Evolutionary conservation across 2,329 filamentous ascomycete species (phyloP).

Genomic region (Colletotrichum orbiculare): DNA sequence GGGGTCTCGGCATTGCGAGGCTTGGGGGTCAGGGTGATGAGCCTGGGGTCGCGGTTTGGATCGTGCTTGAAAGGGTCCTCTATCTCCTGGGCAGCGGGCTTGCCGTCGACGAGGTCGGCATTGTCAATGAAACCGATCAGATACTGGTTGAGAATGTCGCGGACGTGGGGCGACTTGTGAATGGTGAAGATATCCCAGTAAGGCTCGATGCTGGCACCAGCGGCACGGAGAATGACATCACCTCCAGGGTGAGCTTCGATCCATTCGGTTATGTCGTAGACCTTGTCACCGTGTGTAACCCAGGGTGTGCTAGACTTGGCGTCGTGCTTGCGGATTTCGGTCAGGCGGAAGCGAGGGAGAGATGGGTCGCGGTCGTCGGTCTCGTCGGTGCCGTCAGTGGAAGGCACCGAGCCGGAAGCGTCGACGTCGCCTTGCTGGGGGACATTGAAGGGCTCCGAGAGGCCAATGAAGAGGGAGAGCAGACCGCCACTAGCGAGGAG

Average conservation of each 20-base stretch:
- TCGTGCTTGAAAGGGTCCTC: conserved; percentile 71
- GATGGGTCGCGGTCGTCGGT: conserved; percentile 50
- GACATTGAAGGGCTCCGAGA: conserved; percentile 33
- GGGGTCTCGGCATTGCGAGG: conserved; percentile 73
- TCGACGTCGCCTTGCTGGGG: conserved; percentile 22
- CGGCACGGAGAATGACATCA: conserved; percentile 74
- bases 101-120: conserved; percentile 68
- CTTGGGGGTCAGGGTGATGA: conserved; percentile 63
- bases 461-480: conserved; percentile 34
- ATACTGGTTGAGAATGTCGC: conserved; percentile 73
- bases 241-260: conserved; percentile 73
- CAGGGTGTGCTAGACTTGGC: conserved; percentile 65
- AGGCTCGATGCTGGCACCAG: conserved; percentile 71
- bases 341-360: conserved; percentile 61
- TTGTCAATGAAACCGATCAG: conserved; percentile 70
- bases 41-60: conserved; percentile 60
- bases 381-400: conserved; percentile 46
- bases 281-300: conserved; percentile 72
- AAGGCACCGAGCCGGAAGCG: conserved; percentile 20
- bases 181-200: conserved; percentile 79
- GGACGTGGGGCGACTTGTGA: conserved; percentile 73
- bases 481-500: conserved; percentile 37
- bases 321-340: conserved; percentile 65
- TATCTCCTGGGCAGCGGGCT: conserved; percentile 62
- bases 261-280: conserved; percentile 80